Evolutionary conservation across 257 asterid genomes (phyloP).

Genomic region (Solanum pinnatisectum): DNA sequence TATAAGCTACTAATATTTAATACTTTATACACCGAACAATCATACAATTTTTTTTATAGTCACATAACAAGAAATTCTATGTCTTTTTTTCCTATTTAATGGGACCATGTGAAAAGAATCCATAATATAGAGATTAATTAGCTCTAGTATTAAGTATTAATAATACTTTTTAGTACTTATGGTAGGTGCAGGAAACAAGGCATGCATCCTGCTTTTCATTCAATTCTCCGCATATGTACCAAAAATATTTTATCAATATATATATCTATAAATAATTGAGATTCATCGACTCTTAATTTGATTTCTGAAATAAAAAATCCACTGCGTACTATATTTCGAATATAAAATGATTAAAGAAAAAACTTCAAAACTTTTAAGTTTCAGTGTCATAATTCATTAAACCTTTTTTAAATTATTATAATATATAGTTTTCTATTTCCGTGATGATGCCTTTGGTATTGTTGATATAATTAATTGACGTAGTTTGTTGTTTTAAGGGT

Average conservation of each 20-base stretch:
- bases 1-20: accelerated
- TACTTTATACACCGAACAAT: accelerated
- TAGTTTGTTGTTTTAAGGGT: neutral
- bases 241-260: neutral
- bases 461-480: neutral
- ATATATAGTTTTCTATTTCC: neutral
- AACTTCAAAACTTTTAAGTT: neutral
- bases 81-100: neutral
- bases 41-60: neutral
- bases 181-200: slow-evolving; percentile 14
- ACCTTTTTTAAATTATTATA: no score
- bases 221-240: slow-evolving; percentile 15
- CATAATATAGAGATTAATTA: neutral
- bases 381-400: neutral
- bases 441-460: neutral
- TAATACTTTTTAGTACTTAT: neutral
- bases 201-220: slow-evolving; percentile 9
- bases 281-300: neutral
- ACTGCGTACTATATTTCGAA: neutral
- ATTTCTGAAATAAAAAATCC: neutral
- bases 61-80: neutral
- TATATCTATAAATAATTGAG: neutral
- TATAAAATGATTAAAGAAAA: neutral
- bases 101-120: neutral
- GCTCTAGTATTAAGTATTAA: neutral